phyloP scores from a whole-genome alignment of 805 yeast genomes.

The Wickerhamomyces subpelliculosus region DNA sequence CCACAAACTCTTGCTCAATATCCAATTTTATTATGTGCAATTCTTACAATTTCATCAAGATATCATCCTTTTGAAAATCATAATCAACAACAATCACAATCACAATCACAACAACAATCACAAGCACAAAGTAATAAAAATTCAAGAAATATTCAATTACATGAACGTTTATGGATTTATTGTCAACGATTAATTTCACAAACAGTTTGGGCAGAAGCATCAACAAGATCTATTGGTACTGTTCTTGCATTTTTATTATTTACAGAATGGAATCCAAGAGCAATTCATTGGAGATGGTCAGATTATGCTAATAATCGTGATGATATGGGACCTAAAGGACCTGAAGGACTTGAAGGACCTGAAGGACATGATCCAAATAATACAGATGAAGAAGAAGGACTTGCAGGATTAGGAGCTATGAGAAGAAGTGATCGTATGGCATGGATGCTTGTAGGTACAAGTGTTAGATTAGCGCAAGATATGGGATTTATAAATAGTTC shows the following conservation, averaged over 20 bases:
- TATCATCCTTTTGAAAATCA: conserved; percentile 54
- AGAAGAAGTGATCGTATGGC: conserved; percentile 85
- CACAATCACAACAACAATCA: too few species aligned
- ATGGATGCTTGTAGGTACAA: conserved; percentile 89
- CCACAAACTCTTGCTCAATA: conserved; percentile 63
- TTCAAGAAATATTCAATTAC: conserved; percentile 51
- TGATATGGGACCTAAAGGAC: conserved; percentile 3
- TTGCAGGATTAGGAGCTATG: conserved; percentile 79
- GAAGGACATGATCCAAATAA: conserved; percentile 1
- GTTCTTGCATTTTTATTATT: conserved; percentile 75
- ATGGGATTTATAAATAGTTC: conserved; percentile 73
- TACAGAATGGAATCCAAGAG: conserved; percentile 95
- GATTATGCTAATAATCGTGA: conserved; percentile 62
- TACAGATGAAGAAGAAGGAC: conserved; percentile 36
- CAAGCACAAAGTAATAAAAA: conserved; percentile 23
- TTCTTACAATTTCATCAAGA: conserved; percentile 73
- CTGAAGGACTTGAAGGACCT: neutral
- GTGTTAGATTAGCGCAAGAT: conserved; percentile 81
- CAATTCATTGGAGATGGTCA: conserved; percentile 82
- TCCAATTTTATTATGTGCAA: conserved; percentile 76
- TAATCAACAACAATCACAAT: conserved; percentile 2
- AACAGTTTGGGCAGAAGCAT: conserved; percentile 92
- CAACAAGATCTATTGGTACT: conserved; percentile 81
- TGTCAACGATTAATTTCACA: conserved; percentile 77
- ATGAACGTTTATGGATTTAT: conserved; percentile 76